Percentiles rank a stretch among this genome's conserved stretches.
phyloP scores from a whole-genome alignment of 495 filamentous ascomycete species.

The Arthonia radiata region DNA sequence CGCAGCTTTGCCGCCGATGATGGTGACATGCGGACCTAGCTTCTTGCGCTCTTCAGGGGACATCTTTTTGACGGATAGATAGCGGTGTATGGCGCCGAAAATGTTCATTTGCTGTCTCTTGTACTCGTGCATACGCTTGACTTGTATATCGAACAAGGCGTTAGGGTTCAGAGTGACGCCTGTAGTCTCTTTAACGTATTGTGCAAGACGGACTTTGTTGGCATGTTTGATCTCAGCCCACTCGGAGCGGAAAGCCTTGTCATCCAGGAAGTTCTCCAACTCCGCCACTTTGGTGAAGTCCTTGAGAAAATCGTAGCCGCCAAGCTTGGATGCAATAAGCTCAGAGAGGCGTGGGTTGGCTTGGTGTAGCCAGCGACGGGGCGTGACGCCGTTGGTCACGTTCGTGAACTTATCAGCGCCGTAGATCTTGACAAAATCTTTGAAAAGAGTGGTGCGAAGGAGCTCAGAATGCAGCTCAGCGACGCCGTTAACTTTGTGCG shows the following conservation, averaged over 20 bases:
- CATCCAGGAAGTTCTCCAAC: constrained; percentile 54
- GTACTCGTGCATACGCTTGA: constrained; percentile 98
- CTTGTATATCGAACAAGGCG: constrained; percentile 85
- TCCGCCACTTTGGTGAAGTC: constrained; percentile 67
- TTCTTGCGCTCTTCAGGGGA: constrained; percentile 68
- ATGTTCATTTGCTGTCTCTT: constrained; percentile 99
- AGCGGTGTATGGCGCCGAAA: constrained; percentile 90
- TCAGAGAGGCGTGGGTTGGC: constrained; percentile 85
- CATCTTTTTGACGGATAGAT: constrained; percentile 70
- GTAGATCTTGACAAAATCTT: constrained; percentile 85
- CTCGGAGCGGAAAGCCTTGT: constrained; percentile 72
- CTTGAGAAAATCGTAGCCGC: constrained; percentile 59
- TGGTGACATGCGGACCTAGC: constrained; percentile 70
- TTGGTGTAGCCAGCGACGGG: constrained; percentile 87
- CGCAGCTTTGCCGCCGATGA: constrained; percentile 94
- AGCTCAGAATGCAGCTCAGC: constrained; percentile 93
- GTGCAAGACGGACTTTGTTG: constrained; percentile 63
- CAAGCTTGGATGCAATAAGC: constrained; percentile 71
- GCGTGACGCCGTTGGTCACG: constrained; percentile 93
- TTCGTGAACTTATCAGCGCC: constrained; percentile 95
- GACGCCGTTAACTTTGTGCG: constrained; percentile 97
- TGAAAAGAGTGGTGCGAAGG: constrained; percentile 96
- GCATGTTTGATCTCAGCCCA: constrained; percentile 73
- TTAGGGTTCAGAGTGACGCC: constrained; percentile 64
- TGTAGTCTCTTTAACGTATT: constrained; percentile 61